These are phyloP conservation scores for Yamadazyma triangularis DNA, from an alignment of 1,139 yeast genomes.

Conservation along the genomic window DNA sequence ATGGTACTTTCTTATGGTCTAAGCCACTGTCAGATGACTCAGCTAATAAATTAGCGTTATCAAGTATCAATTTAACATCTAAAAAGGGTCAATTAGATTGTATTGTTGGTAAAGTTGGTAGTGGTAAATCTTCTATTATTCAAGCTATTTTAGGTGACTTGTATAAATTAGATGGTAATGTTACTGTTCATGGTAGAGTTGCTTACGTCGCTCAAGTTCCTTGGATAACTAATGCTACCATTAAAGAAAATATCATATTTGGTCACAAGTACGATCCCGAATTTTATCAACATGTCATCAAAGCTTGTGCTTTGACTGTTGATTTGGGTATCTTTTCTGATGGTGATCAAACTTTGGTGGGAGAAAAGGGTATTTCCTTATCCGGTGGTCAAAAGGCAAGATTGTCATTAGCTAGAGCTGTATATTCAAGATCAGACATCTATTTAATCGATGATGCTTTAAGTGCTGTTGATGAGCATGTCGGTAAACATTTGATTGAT, in stretches of 20 bases:
- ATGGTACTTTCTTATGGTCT: conserved; percentile 89
- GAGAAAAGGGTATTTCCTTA: conserved; percentile 93
- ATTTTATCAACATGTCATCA: conserved; percentile 72
- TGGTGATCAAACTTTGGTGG: conserved; percentile 89
- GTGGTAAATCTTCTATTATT: conserved; percentile 85
- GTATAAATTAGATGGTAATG: conserved; percentile 73
- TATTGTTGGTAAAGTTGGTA: conserved; percentile 89
- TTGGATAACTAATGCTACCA: conserved; percentile 95
- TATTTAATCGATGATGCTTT: conserved; percentile 76
- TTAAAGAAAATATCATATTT: conserved; percentile 83
- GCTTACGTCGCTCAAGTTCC: conserved; percentile 91
- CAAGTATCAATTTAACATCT: conserved; percentile 64
- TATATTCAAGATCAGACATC: conserved; percentile 89
- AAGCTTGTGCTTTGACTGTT: conserved; percentile 83
- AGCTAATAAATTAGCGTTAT: conserved; percentile 66
- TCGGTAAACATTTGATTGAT: conserved; percentile 63
- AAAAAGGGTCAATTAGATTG: conserved; percentile 81
- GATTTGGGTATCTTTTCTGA: conserved; percentile 79
- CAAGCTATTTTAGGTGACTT: conserved; percentile 85
- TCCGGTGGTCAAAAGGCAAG: conserved; percentile 99
- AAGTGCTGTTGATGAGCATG: conserved; percentile 95
- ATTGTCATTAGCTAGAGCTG: conserved; percentile 89
- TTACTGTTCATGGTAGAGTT: conserved; percentile 67
- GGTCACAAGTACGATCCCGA: conserved; percentile 81
- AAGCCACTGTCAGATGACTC: conserved; percentile 52